phyloP scores from a whole-genome alignment of 2,329 filamentous ascomycete genomes.

The Nannizzia gypsea region DNA sequence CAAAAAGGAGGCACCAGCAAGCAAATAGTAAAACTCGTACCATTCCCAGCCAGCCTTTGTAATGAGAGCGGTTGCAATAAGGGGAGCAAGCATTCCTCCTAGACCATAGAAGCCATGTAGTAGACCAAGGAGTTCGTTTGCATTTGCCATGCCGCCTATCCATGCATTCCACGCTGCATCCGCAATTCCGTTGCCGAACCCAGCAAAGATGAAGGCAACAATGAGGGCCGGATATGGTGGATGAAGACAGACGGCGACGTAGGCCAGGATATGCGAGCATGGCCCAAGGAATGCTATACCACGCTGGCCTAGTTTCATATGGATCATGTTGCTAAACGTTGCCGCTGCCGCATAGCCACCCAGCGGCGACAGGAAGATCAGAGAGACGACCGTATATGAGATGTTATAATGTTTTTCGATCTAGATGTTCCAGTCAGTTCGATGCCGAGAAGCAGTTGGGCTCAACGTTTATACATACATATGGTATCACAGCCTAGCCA shows the following conservation, averaged over 20 bases:
- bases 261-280: constrained; percentile 51
- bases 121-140: constrained; percentile 61
- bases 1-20: constrained; percentile 46
- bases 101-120: constrained; percentile 59
- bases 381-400: constrained; percentile 35
- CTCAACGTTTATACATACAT: constrained; percentile 24
- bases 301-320: constrained; percentile 47
- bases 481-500: constrained; percentile 36
- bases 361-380: constrained; percentile 39
- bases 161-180: constrained; percentile 45
- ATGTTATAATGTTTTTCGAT: constrained; percentile 36
- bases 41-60: constrained; percentile 50
- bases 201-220: constrained; percentile 51
- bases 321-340: constrained; percentile 33
- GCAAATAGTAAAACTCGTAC: constrained; percentile 64
- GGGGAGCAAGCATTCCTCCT: constrained; percentile 55
- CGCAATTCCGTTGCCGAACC: constrained; percentile 56
- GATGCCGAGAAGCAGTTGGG: neutral
- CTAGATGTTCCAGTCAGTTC: constrained; percentile 15
- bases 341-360: constrained; percentile 36
- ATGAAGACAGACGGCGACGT: constrained; percentile 53
- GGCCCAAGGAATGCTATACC: constrained; percentile 59
- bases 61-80: constrained; percentile 61
- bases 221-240: constrained; percentile 57
- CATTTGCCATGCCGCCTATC: constrained; percentile 57